Percentiles rank a stretch among this genome's conserved stretches.
Conservation (phyloP, 441 rosid genomes). For the Viola pubescens region DNA sequence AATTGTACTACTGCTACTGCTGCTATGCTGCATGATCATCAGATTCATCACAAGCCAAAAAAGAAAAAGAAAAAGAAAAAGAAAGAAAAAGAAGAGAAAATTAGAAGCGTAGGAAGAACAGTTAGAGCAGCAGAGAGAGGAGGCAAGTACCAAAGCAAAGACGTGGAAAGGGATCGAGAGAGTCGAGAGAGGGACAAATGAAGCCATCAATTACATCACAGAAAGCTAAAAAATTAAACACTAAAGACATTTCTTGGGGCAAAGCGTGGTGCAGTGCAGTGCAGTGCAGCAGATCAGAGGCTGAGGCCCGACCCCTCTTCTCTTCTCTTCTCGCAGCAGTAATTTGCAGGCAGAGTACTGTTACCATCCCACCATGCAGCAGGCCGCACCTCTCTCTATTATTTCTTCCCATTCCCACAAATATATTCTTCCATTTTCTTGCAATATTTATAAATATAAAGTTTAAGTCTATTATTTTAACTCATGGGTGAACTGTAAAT, state of each 20-base stretch:
- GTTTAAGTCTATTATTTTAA: conserved; percentile 4
- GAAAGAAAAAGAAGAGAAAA: neutral
- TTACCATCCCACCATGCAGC: neutral
- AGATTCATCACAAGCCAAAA: too few species aligned
- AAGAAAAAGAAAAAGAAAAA: neutral
- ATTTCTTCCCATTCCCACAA: conserved; percentile 2
- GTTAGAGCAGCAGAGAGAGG: conserved; percentile 1
- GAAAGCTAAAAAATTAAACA: neutral
- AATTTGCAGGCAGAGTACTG: too few species aligned
- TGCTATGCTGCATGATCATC: too few species aligned
- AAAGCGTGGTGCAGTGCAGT: conserved; percentile 38
- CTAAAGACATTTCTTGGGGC: conserved; percentile 35
- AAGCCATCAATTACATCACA: conserved; percentile 35
- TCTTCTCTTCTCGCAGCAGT: neutral
- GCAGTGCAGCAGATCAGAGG: conserved; percentile 21
- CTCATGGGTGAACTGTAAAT: too few species aligned
- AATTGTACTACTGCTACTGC: conserved; percentile 12
- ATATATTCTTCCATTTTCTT: neutral
- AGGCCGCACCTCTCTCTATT: neutral
- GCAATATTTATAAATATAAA: neutral
- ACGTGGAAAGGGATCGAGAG: conserved; percentile 12
- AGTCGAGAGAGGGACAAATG: conserved; percentile 15
- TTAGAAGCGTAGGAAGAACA: conserved; percentile 3
- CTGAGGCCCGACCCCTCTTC: too few species aligned
- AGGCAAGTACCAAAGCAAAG: conserved; percentile 31